Percentiles rank a stretch among this genome's conserved stretches.
Conservation (phyloP, 2,329 filamentous ascomycete species). For the Myriosclerotinia curreyana region DNA sequence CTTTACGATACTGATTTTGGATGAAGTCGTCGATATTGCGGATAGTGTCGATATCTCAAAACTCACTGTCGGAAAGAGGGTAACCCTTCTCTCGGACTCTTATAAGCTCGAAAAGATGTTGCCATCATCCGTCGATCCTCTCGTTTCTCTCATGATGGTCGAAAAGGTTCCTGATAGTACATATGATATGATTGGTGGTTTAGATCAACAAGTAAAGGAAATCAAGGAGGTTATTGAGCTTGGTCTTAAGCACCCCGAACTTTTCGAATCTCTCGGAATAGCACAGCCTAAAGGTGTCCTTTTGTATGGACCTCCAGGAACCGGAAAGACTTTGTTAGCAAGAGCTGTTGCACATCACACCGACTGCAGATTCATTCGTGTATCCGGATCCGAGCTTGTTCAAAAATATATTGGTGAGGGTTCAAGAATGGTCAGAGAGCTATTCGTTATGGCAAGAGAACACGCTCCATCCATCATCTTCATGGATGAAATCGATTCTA, state of each 20-base stretch:
- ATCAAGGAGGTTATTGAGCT: conserved; percentile 99
- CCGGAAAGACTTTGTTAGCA: conserved; percentile 92
- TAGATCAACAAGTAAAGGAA: conserved; percentile 99
- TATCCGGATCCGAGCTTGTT: conserved; percentile 92
- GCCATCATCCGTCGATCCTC: conserved; percentile 93
- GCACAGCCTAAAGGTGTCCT: conserved; percentile 97
- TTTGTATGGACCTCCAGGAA: conserved; percentile 93
- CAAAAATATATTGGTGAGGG: conserved; percentile 99
- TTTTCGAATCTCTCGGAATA: conserved; percentile 98
- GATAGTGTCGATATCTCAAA: conserved; percentile 93
- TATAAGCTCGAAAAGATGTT: conserved; percentile 99
- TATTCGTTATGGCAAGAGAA: conserved; percentile 98
- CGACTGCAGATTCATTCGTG: conserved; percentile 98
- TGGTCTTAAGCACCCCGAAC: conserved; percentile 94
- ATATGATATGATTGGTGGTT: conserved; percentile 99
- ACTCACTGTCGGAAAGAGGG: conserved; percentile 95
- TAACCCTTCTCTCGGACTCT: conserved; percentile 91
- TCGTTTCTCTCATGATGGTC: conserved; percentile 99
- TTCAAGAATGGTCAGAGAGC: conserved; percentile 94
- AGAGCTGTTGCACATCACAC: conserved; percentile 97
- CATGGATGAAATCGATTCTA: conserved; percentile 99
- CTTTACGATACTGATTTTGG: background rate
- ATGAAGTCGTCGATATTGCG: conserved; percentile 85
- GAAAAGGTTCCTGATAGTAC: conserved; percentile 99
- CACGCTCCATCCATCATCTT: conserved; percentile 99